phyloP scores from a whole-genome alignment of 495 filamentous ascomycete genomes.

The Beverwykella pulmonaria region DNA sequence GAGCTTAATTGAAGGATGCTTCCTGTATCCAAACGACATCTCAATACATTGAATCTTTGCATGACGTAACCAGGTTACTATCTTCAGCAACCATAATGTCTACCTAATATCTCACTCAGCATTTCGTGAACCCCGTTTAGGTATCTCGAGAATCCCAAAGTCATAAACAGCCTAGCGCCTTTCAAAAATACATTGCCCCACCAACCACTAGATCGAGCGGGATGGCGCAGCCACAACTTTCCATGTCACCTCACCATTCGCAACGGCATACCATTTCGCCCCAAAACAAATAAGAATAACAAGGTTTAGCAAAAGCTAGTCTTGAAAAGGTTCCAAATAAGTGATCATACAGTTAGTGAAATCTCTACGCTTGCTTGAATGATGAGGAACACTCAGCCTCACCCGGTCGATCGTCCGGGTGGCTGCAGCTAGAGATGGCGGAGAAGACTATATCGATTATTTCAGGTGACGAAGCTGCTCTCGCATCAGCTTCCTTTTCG shows the following conservation, averaged over 20 bases:
- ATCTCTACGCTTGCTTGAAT: not conserved
- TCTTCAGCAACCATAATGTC: too few species aligned
- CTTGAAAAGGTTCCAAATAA: slow-evolving; percentile 3
- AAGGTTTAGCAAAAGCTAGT: slow-evolving; percentile 4
- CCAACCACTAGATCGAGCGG: not conserved
- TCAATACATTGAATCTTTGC: too few species aligned
- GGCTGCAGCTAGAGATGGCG: slow-evolving; percentile 1
- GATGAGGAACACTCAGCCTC: not conserved
- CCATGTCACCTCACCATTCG: not conserved
- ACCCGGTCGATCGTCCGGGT: slow-evolving; percentile 17
- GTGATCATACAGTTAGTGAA: not conserved
- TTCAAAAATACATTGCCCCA: not conserved
- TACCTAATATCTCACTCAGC: not conserved
- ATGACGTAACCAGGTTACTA: too few species aligned
- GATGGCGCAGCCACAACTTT: not conserved
- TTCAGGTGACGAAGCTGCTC: not conserved
- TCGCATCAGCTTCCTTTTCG: not conserved
- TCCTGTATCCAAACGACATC: too few species aligned
- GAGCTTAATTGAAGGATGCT: too few species aligned
- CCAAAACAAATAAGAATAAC: not conserved
- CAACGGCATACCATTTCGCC: not conserved
- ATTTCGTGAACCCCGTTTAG: not conserved
- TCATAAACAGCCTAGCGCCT: not conserved
- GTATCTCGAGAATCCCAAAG: not conserved
- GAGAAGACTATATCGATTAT: not conserved